Percentiles rank a stretch among this genome's conserved stretches.
These are phyloP conservation scores for Tilletiaria anomala DNA, from an alignment of 1,284 basidiomycete genomes.

Conservation along the genomic window DNA sequence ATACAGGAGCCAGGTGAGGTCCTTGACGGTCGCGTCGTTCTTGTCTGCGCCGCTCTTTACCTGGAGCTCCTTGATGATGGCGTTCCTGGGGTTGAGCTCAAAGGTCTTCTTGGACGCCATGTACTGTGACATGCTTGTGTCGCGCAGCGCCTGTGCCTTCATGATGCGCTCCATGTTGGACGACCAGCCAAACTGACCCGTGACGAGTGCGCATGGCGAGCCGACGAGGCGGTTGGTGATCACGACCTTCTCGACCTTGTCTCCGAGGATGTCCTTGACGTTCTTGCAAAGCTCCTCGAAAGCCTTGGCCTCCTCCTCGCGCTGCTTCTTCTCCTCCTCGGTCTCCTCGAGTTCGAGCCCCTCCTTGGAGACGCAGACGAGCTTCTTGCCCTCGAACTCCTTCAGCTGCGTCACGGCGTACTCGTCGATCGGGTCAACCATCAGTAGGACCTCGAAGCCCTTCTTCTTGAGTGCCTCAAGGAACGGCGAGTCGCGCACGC, in stretches of 20 bases:
- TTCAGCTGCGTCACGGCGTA: conserved; percentile 74
- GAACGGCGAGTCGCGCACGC: conserved; percentile 91
- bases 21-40: conserved; percentile 84
- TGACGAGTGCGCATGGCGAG: conserved; percentile 49
- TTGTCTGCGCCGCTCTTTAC: conserved; percentile 90
- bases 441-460: conserved; percentile 93
- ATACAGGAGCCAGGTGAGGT: conserved; percentile 86
- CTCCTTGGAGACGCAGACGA: conserved; percentile 96
- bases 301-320: conserved; percentile 75
- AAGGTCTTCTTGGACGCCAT: conserved; percentile 91
- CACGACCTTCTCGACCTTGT: conserved; percentile 99
- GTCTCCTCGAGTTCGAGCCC: conserved; percentile 98
- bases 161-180: conserved; percentile 99
- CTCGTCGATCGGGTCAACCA: conserved; percentile 61
- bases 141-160: conserved; percentile 97
- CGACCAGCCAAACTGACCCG: conserved; percentile 98
- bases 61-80: conserved; percentile 92
- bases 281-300: conserved; percentile 80
- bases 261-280: conserved; percentile 96
- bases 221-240: conserved; percentile 68
- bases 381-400: conserved; percentile 98
- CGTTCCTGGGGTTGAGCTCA: conserved; percentile 86
- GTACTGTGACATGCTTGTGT: conserved; percentile 97
- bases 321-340: too few relatives aligned
- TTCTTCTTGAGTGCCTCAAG: conserved; percentile 99